Evolutionary conservation across 768 basidiomycete genomes (phyloP), one percentile per base, ranked within the genome.

Genomic region (Chiua virens): DNA sequence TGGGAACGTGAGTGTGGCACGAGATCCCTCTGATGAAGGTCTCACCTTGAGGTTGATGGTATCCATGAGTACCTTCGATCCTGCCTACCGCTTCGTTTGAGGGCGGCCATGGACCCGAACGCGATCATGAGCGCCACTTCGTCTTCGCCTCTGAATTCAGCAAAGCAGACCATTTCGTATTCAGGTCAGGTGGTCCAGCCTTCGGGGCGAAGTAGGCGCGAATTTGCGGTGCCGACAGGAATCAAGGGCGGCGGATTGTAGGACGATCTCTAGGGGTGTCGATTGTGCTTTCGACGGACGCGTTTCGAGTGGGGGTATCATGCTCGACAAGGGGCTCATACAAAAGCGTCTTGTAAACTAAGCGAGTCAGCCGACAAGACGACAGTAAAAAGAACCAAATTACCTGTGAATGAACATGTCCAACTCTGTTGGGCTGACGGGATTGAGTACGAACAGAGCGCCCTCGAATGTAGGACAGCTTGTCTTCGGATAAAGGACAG

Each of bases 231-330:
- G 6, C 76, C 80, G 8, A 78, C 50, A 4, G 79, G 76, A 20
- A 75, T 69, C 17, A 77, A 59, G 4, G 81, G 73, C n/a, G 74
- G 73, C 11, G 62, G 66, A 22, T 68, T 66, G 56, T 84, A 81
- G 3, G 79, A 67, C 5, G 80, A 74, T 9, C 71, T 58, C 61
- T 87, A 87, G 0, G 88, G 82, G 63, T 92, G 86, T 34, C 89
- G 75, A 55, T 89, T 91, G 37, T 94, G 85, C 68, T n/a, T n/a
- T n/a, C n/a, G n/a, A n/a, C n/a, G n/a, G n/a, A n/a, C n/a, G n/a
- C n/a, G n/a, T n/a, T n/a, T 93, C 3, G 91, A 94, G 64, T 98
- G 96, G 3, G 86, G n/a, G 87, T 88, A 67, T 98, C 98, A 64
- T 96, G 98, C 52, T 98, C 97, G 40, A 94, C 65, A 0, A 94